Evolutionary conservation across 441 rosid genomes (phyloP).

Genomic region (Biscutella laevigata): DNA sequence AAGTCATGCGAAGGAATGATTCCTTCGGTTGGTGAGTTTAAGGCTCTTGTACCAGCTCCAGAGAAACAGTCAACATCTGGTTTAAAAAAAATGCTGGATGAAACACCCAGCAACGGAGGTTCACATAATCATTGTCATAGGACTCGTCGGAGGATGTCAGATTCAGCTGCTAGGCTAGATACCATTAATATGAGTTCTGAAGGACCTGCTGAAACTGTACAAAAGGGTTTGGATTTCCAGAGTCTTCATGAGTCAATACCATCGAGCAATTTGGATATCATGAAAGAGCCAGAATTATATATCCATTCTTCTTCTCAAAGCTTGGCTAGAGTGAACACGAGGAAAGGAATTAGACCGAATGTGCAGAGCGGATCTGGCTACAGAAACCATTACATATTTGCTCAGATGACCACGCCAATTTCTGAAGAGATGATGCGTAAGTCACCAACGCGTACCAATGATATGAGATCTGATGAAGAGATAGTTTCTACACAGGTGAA

Average conservation of each 20-base stretch:
- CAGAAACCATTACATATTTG: constrained; percentile 66
- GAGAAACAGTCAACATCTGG: constrained; percentile 27
- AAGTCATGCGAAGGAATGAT: constrained; percentile 22
- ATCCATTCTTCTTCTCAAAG: constrained; percentile 22
- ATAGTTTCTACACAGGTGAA: constrained; percentile 59
- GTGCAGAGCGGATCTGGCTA: constrained; percentile 38
- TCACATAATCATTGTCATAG: constrained; percentile 30
- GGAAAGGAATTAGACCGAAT: constrained; percentile 24
- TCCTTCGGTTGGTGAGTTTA: constrained; percentile 26
- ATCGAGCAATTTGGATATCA: constrained; percentile 31
- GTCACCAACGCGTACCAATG: constrained; percentile 32
- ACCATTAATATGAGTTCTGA: constrained; percentile 43
- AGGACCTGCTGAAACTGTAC: constrained; percentile 60
- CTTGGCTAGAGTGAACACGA: constrained; percentile 26
- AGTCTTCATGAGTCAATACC: constrained; percentile 35
- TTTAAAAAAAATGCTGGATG: constrained; percentile 31
- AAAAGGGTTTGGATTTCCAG: constrained; percentile 36
- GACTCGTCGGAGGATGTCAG: constrained; percentile 32
- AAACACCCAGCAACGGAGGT: constrained; percentile 30
- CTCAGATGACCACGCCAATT: constrained; percentile 54
- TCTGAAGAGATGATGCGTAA: constrained; percentile 54
- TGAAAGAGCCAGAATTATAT: constrained; percentile 26
- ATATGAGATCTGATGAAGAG: constrained; percentile 55
- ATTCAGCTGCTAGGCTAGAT: constrained; percentile 29
- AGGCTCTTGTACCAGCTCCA: constrained; percentile 29